phyloP scores from a whole-genome alignment of 1,284 basidiomycete species.

The Gymnopus androsaceus region DNA sequence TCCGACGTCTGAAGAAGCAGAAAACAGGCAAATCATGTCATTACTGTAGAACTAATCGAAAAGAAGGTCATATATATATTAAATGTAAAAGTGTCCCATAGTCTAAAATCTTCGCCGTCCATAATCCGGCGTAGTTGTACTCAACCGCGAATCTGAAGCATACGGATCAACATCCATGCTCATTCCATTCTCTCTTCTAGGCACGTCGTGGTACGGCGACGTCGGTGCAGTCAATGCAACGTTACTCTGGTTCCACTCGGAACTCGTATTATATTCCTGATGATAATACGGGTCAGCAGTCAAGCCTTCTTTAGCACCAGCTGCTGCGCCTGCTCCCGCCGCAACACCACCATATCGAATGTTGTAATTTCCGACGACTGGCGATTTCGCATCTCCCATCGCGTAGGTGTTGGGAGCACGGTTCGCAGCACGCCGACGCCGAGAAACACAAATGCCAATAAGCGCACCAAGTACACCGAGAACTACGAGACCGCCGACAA shows the following conservation, averaged over 20 bases:
- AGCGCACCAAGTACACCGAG: slow-evolving; percentile 11
- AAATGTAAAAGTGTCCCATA: not conserved
- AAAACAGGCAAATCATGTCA: not conserved
- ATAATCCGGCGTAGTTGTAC: slow-evolving; percentile 6
- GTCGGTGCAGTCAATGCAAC: slow-evolving; percentile 27
- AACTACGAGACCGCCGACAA: slow-evolving; percentile 2
- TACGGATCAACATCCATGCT: slow-evolving; percentile 42
- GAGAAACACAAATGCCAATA: slow-evolving; percentile 21
- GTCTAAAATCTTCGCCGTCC: slow-evolving; percentile 4
- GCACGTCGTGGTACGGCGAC: slow-evolving; percentile 48
- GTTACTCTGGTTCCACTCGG: slow-evolving; percentile 52
- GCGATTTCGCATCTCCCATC: slow-evolving; percentile 7
- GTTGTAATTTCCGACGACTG: not conserved
- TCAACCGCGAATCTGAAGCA: slow-evolving; percentile 15
- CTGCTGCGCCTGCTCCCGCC: slow-evolving; percentile 15
- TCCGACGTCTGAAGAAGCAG: not conserved
- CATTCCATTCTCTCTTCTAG: slow-evolving; percentile 33
- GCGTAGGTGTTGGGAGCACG: slow-evolving; percentile 13
- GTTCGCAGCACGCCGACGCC: slow-evolving; percentile 17
- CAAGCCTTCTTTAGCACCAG: slow-evolving; percentile 35
- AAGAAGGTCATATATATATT: slow-evolving; percentile 1
- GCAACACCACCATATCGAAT: slow-evolving; percentile 1
- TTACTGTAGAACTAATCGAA: not conserved
- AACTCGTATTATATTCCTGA: slow-evolving; percentile 52
- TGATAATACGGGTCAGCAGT: slow-evolving; percentile 51